These are phyloP conservation scores for Volvox carteri DNA, from an alignment of 163 green algal genomes.

Conservation along the genomic window DNA sequence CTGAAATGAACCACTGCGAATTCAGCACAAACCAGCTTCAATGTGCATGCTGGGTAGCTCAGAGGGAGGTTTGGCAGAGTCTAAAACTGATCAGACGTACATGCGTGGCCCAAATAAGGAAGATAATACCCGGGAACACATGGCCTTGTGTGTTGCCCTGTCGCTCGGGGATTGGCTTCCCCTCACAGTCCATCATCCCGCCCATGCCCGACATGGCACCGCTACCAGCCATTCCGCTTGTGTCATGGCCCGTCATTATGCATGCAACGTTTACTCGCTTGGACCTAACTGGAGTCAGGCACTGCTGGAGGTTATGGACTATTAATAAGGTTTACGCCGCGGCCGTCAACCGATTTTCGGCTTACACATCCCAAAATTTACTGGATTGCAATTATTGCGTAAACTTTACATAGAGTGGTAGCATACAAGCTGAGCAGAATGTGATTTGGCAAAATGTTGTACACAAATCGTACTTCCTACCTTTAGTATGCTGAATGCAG, in stretches of 20 bases:
- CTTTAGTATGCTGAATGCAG: neutral
- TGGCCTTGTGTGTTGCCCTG: slow-evolving; percentile 52
- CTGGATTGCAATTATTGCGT: too few relatives aligned
- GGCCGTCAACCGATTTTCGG: too few relatives aligned
- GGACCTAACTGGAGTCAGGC: too few relatives aligned
- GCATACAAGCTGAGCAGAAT: too few relatives aligned
- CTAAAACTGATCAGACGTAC: slow-evolving; percentile 2
- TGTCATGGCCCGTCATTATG: neutral
- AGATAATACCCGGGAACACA: slow-evolving; percentile 39
- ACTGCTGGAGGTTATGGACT: too few relatives aligned
- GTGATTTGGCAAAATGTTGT: too few relatives aligned
- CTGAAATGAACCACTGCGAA: slow-evolving; percentile 37
- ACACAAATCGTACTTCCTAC: neutral
- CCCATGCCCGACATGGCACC: slow-evolving; percentile 29
- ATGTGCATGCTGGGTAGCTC: neutral
- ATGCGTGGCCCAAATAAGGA: slow-evolving; percentile 47
- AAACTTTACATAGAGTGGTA: too few relatives aligned
- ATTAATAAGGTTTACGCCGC: too few relatives aligned
- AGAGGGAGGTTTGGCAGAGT: neutral
- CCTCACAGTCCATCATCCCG: slow-evolving; percentile 28
- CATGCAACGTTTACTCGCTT: too few relatives aligned
- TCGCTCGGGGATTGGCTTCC: neutral
- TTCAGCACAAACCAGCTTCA: neutral
- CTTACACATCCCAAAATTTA: too few relatives aligned
- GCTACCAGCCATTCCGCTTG: slow-evolving; percentile 5